phyloP scores from a whole-genome alignment of 139 green algal species.

The Volvox africanus region DNA sequence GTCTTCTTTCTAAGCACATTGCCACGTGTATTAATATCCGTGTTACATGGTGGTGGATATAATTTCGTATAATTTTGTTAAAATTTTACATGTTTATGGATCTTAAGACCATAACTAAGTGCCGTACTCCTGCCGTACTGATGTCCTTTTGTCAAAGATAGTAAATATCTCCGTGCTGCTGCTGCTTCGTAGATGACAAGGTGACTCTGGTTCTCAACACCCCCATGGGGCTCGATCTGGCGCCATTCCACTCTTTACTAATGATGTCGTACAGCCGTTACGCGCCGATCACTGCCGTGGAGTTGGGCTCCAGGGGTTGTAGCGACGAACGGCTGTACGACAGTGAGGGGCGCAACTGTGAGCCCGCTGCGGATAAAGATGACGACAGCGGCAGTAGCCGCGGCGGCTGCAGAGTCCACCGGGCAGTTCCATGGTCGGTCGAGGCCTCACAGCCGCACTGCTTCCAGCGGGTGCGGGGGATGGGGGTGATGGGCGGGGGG shows the following conservation, averaged over 20 bases:
- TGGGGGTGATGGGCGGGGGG: too few species aligned
- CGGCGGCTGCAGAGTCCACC: not conserved
- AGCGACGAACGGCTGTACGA: not conserved
- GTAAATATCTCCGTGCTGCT: too few species aligned
- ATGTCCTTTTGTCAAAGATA: too few species aligned
- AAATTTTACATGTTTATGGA: too few species aligned
- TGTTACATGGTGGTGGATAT: too few species aligned
- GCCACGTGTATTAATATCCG: too few species aligned
- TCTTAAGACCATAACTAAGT: too few species aligned
- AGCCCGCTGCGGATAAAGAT: too few species aligned
- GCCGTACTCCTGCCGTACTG: not conserved
- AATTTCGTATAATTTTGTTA: too few species aligned
- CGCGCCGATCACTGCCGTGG: not conserved
- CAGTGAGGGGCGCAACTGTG: not conserved
- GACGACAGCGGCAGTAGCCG: not conserved
- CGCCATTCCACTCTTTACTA: slow-evolving; percentile 15
- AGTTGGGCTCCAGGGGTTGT: not conserved
- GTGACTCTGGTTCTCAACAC: slow-evolving; percentile 9
- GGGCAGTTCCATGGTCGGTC: not conserved
- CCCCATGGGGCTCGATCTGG: not conserved
- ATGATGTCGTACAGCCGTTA: slow-evolving; percentile 32
- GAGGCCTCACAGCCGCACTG: slow-evolving; percentile 14
- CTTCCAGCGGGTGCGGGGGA: not conserved
- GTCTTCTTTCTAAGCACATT: too few species aligned
- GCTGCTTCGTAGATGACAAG: not conserved